Evolutionary conservation across 345 rosid genomes (phyloP), one percentile per base, ranked within the genome.

Genomic region (Sonneratia alba): DNA sequence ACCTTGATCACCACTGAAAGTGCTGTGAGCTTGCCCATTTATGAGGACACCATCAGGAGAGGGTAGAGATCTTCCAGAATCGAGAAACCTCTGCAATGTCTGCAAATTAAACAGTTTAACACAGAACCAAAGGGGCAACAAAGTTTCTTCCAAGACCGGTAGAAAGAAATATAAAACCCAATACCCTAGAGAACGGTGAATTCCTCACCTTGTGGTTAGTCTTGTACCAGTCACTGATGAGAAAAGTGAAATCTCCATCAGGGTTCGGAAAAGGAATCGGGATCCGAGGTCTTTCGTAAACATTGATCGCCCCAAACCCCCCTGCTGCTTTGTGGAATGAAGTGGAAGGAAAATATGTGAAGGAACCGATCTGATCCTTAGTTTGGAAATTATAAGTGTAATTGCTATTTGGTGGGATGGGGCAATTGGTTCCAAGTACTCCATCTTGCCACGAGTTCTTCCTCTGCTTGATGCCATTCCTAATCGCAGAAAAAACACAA

Each of bases 401-500:
- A 83, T 93, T 90, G 32, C 89, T 73, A 80, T 91, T 89, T 40
- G 95, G 92, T 55, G 80, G 91, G 74, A 93, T 84, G 59, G 98
- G 95, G 75, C 98, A 93, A 71, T 87, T 93, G 71, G 98, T 93
- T 47, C 97, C 98, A 57, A 83, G 38, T 0, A 91, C 95, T 27
- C 97, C 98, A 70, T 93, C 98, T 78, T 90, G 91, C 88, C 89
- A 93, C 32, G 98, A 93, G 79, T 87, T 90, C 79, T 85, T 93
- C 86, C 98, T 87, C 70, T 90, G 95, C 66, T 93, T 91, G 13
- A 91, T 79, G 56, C 98, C 98, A 73, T 93, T 93, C 97, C 98
- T 74, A 64, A 36, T 56, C 6, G 19, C 13, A 2, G 45, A 53
- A 45, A 45, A 42, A 68, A 34, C 66, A 27, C 6, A 62, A 12